phyloP scores from a whole-genome alignment of 1,284 basidiomycete genomes.

The Puccinia triticina region DNA sequence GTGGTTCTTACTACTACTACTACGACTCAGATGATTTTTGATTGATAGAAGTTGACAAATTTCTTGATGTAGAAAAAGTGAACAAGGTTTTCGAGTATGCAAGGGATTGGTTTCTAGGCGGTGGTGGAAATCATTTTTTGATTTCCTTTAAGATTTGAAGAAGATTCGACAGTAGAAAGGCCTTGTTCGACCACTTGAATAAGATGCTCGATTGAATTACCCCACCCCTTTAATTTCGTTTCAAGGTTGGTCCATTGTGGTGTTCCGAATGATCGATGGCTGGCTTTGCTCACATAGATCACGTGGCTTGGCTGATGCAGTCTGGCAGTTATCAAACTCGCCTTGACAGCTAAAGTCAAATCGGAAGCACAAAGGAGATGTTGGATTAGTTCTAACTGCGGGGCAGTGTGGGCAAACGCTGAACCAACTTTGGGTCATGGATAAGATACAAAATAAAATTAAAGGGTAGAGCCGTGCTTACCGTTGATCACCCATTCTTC shows the following conservation, averaged over 20 bases:
- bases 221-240: slow-evolving; percentile 29
- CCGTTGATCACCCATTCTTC: slow-evolving; percentile 52
- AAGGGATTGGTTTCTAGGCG: slow-evolving; percentile 12
- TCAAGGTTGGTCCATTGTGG: slow-evolving; percentile 29
- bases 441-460: not conserved
- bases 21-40: not conserved
- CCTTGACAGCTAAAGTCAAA: slow-evolving; percentile 37
- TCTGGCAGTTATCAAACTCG: slow-evolving; percentile 43
- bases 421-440: not conserved
- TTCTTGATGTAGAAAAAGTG: not conserved
- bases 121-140: slow-evolving; percentile 15
- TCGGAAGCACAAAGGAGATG: not conserved
- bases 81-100: not conserved
- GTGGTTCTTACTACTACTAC: not conserved
- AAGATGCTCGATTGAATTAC: slow-evolving; percentile 44
- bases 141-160: slow-evolving; percentile 36
- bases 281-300: slow-evolving; percentile 43
- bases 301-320: slow-evolving; percentile 47
- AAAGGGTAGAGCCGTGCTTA: not conserved
- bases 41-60: not conserved
- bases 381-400: not conserved
- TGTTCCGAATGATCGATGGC: slow-evolving; percentile 24
- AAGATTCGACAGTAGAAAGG: slow-evolving; percentile 31
- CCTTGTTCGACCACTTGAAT: slow-evolving; percentile 48
- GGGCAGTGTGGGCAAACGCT: not conserved